A percentile compares a stretch with the other conserved stretches of the same genome.
These are phyloP conservation scores for Hypoxylon fuscum DNA, from an alignment of 495 filamentous ascomycete species.

Conservation along the genomic window DNA sequence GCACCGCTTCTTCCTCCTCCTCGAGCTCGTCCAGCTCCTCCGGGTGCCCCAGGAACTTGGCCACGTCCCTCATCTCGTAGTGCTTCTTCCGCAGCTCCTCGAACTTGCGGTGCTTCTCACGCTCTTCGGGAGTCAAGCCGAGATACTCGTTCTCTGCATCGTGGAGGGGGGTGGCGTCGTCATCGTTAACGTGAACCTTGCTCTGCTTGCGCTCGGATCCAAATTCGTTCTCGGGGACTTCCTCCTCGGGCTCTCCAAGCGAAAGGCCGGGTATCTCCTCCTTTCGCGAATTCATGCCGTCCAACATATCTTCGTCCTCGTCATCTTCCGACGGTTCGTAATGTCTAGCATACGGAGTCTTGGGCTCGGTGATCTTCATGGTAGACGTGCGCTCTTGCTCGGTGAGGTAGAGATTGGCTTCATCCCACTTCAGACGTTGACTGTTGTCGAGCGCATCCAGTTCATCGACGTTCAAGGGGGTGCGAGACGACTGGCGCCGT, in stretches of 20 bases:
- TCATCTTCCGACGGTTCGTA: constrained; percentile 92
- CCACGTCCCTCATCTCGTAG: constrained; percentile 98
- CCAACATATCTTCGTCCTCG: constrained; percentile 76
- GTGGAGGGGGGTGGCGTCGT: constrained; percentile 56
- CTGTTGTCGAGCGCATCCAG: constrained; percentile 55
- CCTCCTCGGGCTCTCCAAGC: constrained; percentile 93
- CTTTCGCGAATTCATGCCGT: constrained; percentile 67
- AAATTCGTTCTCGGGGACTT: constrained; percentile 58
- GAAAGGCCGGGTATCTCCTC: constrained; percentile 92
- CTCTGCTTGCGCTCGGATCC: constrained; percentile 60
- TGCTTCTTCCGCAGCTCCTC: constrained; percentile 92
- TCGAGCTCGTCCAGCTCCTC: constrained; percentile 61
- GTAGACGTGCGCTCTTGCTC: constrained; percentile 94
- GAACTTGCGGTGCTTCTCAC: constrained; percentile 89
- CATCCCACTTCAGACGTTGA: constrained; percentile 94
- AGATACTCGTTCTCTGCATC: constrained; percentile 65
- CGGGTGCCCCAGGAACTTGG: constrained; percentile 79
- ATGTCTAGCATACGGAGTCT: constrained; percentile 91
- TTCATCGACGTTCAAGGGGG: constrained; percentile 50
- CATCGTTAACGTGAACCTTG: constrained; percentile 74
- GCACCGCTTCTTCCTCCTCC: constrained; percentile 58
- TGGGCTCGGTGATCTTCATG: constrained; percentile 99
- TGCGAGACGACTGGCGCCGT: constrained; percentile 72
- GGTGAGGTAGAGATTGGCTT: constrained; percentile 93
- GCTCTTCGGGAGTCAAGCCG: constrained; percentile 77